Evolutionary conservation across 2,329 filamentous ascomycete genomes (phyloP).

Genomic region (Chalara sp.): DNA sequence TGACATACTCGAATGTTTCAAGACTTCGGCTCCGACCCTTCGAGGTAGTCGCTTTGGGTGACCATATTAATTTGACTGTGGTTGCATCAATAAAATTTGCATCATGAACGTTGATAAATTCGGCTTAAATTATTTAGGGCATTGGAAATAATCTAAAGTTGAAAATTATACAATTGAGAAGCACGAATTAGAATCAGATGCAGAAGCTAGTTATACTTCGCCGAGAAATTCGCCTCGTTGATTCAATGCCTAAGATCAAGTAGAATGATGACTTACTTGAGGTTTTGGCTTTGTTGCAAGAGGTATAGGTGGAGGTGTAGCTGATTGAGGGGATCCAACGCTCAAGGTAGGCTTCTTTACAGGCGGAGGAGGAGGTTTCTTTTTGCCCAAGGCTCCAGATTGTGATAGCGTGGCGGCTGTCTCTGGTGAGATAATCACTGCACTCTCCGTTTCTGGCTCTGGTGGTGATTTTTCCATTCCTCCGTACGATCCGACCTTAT

Average conservation of each 20-base stretch:
- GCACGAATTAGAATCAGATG: background rate
- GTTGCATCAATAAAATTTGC: no score
- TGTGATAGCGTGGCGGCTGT: constrained; percentile 3
- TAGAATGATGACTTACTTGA: constrained; percentile 23
- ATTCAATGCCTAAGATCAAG: background rate
- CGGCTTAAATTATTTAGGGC: background rate
- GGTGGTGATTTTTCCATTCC: constrained; percentile 3
- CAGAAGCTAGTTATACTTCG: background rate
- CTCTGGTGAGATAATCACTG: constrained; percentile 10
- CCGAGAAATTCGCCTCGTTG: background rate
- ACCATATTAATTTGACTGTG: no score
- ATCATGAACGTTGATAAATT: no score
- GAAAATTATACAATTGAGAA: background rate
- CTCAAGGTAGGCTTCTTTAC: constrained; percentile 20
- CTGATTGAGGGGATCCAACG: constrained; percentile 4
- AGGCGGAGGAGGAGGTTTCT: constrained; percentile 30
- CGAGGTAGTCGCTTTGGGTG: no score
- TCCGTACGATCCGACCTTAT: constrained; percentile 21
- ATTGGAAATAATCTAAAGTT: background rate
- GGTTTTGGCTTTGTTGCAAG: constrained; percentile 27
- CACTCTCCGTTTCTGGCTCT: constrained; percentile 5
- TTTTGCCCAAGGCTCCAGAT: constrained; percentile 16
- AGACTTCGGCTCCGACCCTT: no score
- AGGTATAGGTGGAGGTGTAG: constrained; percentile 21
- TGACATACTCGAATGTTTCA: no score